Base-by-base conservation (phyloP, 768 basidiomycete species). In the Leccinum obscurum region DNA sequence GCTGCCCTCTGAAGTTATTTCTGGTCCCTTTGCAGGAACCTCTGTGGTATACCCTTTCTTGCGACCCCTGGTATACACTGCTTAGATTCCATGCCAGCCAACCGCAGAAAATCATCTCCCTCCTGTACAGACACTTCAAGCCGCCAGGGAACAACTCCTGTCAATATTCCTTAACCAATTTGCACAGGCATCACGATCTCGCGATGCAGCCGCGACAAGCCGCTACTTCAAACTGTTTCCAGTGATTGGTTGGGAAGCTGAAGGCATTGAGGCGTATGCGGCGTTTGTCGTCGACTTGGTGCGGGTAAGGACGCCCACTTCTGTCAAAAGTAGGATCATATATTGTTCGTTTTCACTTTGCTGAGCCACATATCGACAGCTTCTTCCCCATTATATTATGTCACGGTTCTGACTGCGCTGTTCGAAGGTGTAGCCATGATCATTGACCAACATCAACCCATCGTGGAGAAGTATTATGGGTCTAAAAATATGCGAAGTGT, bases 391-490 rank as follows among this genome's bases (percentile, higher is more conserved):
- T 75, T 94, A 28, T 96, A 97, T 76, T 98, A 93, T 71, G 86
- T 97, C 63, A 88, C 93, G 3, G 84, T 88, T 11, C 77, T 99
- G 57, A 98, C 96, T 2, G 88, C 92, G 6, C 82, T 99, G 1
- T 95, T 98, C 65, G 97, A 99, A 76, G 90, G 89, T 58, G 89
- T 99, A 54, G 97, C 95, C 0, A 85, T 93, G 80, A 94, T 99
- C 64, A 88, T 99, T 22, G 94, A 96, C 67, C 97, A 99, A 69
- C 97, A 99, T 70, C 96, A 97, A 65, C 92, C 94, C 2, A 86
- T 99, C 5, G 95, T 99, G 1, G 96, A 98, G 70, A 98, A 97
- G 76, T 98, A 99, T 75, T 99, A 99, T 68, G 97, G 97, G 0
- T 66, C 73, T 9, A 91, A 93, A 1, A 89, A 90, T 72, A 98